Evolutionary conservation across 306 rosid species (phyloP).

Genomic region (Gastrolobium villosum): DNA sequence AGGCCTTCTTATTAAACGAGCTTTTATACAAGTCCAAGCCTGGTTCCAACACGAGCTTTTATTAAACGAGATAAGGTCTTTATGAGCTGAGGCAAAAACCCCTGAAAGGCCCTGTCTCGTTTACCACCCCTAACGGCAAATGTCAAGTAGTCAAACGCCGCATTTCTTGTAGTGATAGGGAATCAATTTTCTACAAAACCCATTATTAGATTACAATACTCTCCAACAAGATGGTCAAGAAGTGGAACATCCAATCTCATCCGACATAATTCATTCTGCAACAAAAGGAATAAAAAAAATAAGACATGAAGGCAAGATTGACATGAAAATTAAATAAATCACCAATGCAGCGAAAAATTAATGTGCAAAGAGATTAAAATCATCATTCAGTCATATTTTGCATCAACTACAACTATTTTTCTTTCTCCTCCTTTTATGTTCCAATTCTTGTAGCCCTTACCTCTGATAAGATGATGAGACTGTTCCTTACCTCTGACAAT

Average conservation of each 20-base stretch:
- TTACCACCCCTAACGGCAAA: too few species aligned
- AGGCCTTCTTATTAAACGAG: too few species aligned
- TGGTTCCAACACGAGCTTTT: too few species aligned
- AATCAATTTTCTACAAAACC: slow-evolving; percentile 19
- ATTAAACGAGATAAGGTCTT: too few species aligned
- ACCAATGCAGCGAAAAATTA: not conserved
- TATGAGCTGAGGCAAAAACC: too few species aligned
- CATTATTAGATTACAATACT: slow-evolving; percentile 63
- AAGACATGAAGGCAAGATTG: slow-evolving; percentile 34
- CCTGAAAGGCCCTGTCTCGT: too few species aligned
- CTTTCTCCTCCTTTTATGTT: slow-evolving; percentile 26
- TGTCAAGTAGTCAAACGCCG: too few species aligned
- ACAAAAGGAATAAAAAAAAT: slow-evolving; percentile 44
- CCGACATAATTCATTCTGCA: slow-evolving; percentile 94
- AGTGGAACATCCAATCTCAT: slow-evolving; percentile 83
- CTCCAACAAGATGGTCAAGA: slow-evolving; percentile 97
- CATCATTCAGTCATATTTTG: slow-evolving; percentile 18
- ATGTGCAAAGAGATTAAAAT: slow-evolving; percentile 23
- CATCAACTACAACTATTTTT: slow-evolving; percentile 31
- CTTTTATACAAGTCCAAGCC: too few species aligned
- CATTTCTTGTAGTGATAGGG: too few species aligned
- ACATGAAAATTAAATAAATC: not conserved
- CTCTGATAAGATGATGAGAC: slow-evolving; percentile 15
- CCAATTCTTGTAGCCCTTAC: slow-evolving; percentile 10
- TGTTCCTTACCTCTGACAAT: slow-evolving; percentile 18